Conservation (phyloP, 768 basidiomycete genomes). For the Krasilnikovozyma curviuscula region DNA sequence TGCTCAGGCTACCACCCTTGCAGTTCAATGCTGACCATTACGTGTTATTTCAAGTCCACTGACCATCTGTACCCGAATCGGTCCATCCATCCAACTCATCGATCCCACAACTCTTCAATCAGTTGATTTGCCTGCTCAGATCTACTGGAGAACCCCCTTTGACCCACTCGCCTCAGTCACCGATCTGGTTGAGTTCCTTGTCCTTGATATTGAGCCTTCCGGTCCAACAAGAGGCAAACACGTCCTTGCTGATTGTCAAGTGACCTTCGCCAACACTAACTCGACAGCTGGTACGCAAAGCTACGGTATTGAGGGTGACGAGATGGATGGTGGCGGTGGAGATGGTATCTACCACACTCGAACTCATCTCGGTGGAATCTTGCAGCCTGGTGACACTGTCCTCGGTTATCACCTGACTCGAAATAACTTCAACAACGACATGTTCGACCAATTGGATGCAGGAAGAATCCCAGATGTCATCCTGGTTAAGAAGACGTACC, state of each 20-base stretch:
- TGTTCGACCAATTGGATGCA: slow-evolving; percentile 44
- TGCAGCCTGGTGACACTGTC: slow-evolving; percentile 87
- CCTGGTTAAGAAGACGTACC: slow-evolving; percentile 87
- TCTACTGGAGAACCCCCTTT: slow-evolving; percentile 88
- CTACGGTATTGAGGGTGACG: slow-evolving; percentile 42
- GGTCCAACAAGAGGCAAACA: slow-evolving; percentile 51
- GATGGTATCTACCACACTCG: slow-evolving; percentile 86
- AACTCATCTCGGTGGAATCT: slow-evolving; percentile 78
- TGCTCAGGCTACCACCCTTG: neutral
- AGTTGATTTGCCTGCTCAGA: slow-evolving; percentile 53
- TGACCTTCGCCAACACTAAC: slow-evolving; percentile 54
- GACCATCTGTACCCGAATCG: slow-evolving; percentile 72
- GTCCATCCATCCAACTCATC: slow-evolving; percentile 73
- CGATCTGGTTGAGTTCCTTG: slow-evolving; percentile 83
- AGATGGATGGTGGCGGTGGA: slow-evolving; percentile 35
- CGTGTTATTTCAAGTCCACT: slow-evolving; percentile 46
- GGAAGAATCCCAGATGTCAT: slow-evolving; percentile 73
- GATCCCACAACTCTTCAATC: slow-evolving; percentile 72
- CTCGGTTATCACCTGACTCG: slow-evolving; percentile 77
- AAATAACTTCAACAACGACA: slow-evolving; percentile 81
- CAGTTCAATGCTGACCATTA: slow-evolving; percentile 59
- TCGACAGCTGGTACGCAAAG: slow-evolving; percentile 29
- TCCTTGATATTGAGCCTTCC: slow-evolving; percentile 82
- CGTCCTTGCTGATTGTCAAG: slow-evolving; percentile 73
- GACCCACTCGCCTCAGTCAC: slow-evolving; percentile 58